These are phyloP conservation scores for Hypomyces perniciosus DNA, from an alignment of 2,329 filamentous ascomycete genomes.

Conservation along the genomic window DNA sequence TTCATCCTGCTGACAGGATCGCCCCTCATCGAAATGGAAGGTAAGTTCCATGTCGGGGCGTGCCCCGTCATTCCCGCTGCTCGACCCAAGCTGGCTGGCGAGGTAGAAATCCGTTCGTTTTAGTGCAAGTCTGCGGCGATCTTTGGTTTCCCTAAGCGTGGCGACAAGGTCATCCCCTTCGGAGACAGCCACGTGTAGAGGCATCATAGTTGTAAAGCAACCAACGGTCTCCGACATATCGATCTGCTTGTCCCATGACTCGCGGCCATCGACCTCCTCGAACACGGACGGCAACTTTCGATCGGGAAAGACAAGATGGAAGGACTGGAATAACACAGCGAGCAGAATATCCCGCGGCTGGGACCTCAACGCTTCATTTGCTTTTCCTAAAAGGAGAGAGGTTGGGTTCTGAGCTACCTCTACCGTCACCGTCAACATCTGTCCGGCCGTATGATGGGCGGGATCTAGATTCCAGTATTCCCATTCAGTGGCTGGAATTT, in stretches of 20 bases:
- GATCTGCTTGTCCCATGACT: constrained; percentile 21
- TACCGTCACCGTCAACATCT: not conserved
- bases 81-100: too few relatives aligned
- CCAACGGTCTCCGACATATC: constrained; percentile 31
- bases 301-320: constrained; percentile 24
- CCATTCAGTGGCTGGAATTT: constrained; percentile 10
- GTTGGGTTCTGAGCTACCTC: constrained; percentile 7
- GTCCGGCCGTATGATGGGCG: not conserved
- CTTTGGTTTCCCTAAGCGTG: not conserved
- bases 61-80: too few relatives aligned
- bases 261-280: constrained; percentile 32
- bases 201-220: constrained; percentile 33
- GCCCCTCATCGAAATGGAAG: too few relatives aligned
- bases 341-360: constrained; percentile 29
- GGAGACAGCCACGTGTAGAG: constrained; percentile 15
- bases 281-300: constrained; percentile 24
- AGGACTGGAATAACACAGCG: constrained; percentile 24
- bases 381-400: constrained; percentile 12
- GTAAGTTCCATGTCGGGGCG: too few relatives aligned
- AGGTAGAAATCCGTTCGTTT: too few relatives aligned
- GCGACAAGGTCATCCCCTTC: not conserved
- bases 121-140: not conserved
- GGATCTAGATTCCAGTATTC: constrained; percentile 9
- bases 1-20: too few relatives aligned
- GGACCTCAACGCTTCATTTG: constrained; percentile 22